These are phyloP conservation scores for Podaxis pistillaris DNA, from an alignment of 768 basidiomycete species.

Conservation along the genomic window DNA sequence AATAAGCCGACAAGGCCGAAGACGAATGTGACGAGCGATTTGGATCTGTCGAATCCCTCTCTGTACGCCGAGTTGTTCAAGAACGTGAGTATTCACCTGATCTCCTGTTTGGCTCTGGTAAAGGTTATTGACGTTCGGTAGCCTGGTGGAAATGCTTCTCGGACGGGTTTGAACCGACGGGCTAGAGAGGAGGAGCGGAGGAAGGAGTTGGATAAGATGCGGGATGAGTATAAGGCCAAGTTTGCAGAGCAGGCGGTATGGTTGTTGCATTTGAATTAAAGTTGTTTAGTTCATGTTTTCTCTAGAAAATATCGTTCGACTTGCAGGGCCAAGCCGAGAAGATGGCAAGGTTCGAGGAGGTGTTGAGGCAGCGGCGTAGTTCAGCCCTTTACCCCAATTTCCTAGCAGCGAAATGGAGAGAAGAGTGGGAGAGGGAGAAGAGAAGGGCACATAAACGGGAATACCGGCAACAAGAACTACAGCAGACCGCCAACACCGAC, in stretches of 20 bases:
- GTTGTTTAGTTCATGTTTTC: neutral
- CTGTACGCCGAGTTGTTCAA: constrained; percentile 69
- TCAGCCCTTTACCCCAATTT: constrained; percentile 61
- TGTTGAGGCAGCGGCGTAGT: constrained; percentile 45
- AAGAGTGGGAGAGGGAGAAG: constrained; percentile 45
- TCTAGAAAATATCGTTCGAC: constrained; percentile 49
- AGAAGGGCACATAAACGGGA: constrained; percentile 31
- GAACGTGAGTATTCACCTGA: constrained; percentile 34
- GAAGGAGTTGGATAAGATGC: constrained; percentile 65
- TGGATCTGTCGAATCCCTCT: constrained; percentile 59
- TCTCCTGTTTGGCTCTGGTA: neutral
- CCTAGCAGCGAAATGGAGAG: constrained; percentile 56
- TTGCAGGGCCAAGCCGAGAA: constrained; percentile 60
- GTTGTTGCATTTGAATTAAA: neutral
- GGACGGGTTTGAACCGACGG: constrained; percentile 36
- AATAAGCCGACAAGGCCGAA: constrained; percentile 24
- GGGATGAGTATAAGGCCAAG: constrained; percentile 64
- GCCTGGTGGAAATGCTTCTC: constrained; percentile 44
- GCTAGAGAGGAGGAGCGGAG: constrained; percentile 66
- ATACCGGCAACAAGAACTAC: constrained; percentile 18
- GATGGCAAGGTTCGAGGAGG: constrained; percentile 62
- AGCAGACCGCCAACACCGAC: constrained; percentile 25
- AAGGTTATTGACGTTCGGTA: constrained; percentile 16
- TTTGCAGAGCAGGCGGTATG: constrained; percentile 55
- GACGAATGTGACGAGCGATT: constrained; percentile 44